Conservation (phyloP, 2,329 filamentous ascomycete genomes). For the Stemphylium lycopersici region DNA sequence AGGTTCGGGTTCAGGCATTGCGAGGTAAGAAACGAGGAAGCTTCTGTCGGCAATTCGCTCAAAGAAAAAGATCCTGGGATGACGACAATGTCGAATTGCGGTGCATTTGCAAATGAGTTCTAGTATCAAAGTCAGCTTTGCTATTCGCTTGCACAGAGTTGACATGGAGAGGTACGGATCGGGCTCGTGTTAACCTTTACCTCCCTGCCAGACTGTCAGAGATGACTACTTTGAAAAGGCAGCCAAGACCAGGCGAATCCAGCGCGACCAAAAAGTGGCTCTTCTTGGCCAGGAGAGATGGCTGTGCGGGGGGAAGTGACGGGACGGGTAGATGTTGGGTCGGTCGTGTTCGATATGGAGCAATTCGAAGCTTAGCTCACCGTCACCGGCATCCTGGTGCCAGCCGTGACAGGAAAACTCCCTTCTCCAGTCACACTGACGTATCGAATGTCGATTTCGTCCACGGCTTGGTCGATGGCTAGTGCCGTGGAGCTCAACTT, state of each 20-base stretch:
- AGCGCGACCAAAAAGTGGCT: constrained; percentile 39
- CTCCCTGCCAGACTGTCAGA: constrained; percentile 46
- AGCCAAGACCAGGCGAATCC: constrained; percentile 43
- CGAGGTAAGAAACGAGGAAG: constrained; percentile 33
- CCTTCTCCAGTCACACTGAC: constrained; percentile 47
- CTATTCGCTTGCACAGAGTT: not conserved
- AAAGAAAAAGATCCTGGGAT: constrained; percentile 42
- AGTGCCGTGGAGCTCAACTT: constrained; percentile 29
- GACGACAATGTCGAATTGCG: constrained; percentile 45
- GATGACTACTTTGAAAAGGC: constrained; percentile 27
- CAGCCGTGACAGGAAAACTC: constrained; percentile 44
- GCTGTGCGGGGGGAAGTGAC: constrained; percentile 16
- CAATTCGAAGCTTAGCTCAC: constrained; percentile 44
- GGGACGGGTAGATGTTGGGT: constrained; percentile 6
- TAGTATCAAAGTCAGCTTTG: constrained; percentile 26
- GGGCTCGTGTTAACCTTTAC: constrained; percentile 44
- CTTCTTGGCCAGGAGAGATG: constrained; percentile 35
- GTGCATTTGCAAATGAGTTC: constrained; percentile 45
- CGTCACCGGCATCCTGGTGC: constrained; percentile 46
- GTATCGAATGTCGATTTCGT: constrained; percentile 47
- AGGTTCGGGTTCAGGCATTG: constrained; percentile 34
- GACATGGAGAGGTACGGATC: not conserved
- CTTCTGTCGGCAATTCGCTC: constrained; percentile 27
- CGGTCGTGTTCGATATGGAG: constrained; percentile 30
- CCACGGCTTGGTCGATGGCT: constrained; percentile 40